Evolutionary conservation across 2,329 filamentous ascomycete species (phyloP).

Genomic region (Aspergillus sp.): DNA sequence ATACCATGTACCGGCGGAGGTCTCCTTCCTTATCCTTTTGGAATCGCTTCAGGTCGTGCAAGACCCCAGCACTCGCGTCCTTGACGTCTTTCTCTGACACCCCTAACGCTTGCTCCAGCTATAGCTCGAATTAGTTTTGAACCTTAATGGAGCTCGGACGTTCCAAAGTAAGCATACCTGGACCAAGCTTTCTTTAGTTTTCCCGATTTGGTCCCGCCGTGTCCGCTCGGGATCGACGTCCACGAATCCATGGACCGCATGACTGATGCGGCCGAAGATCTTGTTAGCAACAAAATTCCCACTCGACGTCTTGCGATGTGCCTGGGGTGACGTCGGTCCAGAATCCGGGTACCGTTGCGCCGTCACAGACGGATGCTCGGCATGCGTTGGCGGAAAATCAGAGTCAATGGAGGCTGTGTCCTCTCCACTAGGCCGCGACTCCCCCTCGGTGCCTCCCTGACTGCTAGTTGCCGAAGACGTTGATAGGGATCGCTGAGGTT

Average conservation of each 20-base stretch:
- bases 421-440: constrained; percentile 62
- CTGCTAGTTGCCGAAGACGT: constrained; percentile 50
- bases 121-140: constrained; percentile 28
- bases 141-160: not conserved
- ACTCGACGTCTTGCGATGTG: constrained; percentile 77
- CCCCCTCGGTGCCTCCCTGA: constrained; percentile 38
- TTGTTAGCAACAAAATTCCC: constrained; percentile 89
- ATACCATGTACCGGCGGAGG: constrained; percentile 90
- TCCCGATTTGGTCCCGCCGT: constrained; percentile 87
- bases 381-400: constrained; percentile 88
- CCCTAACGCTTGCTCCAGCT: constrained; percentile 87
- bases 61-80: constrained; percentile 82
- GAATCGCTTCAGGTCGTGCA: constrained; percentile 89
- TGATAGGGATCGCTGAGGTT: constrained; percentile 67
- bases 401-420: constrained; percentile 92
- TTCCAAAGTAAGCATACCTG: constrained; percentile 43
- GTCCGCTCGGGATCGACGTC: constrained; percentile 95
- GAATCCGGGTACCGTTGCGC: constrained; percentile 42
- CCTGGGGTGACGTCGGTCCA: constrained; percentile 36
- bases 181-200: constrained; percentile 83
- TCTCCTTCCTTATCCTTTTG: constrained; percentile 96
- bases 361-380: constrained; percentile 73
- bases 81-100: constrained; percentile 89
- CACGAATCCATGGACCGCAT: constrained; percentile 93
- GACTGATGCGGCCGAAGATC: constrained; percentile 91